These are phyloP conservation scores for Collybiopsis confluens DNA, from an alignment of 768 basidiomycete species.

Conservation along the genomic window DNA sequence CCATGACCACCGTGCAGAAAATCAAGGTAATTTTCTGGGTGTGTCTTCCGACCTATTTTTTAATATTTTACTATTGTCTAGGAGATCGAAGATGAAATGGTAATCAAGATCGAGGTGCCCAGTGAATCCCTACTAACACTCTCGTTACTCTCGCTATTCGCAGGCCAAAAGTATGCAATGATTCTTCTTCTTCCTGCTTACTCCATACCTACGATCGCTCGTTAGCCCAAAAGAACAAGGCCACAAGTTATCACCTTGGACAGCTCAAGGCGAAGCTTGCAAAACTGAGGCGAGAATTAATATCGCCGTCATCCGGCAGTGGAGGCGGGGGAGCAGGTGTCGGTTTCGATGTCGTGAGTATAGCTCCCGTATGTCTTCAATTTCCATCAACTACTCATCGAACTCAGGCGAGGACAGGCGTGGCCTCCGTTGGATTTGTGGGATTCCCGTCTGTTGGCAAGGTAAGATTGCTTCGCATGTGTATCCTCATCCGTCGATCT, in stretches of 20 bases:
- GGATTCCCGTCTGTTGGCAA: constrained; percentile 95
- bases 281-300: constrained; percentile 92
- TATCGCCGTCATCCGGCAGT: constrained; percentile 67
- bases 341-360: constrained; percentile 93
- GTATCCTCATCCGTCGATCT: background rate
- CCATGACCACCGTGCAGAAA: constrained; percentile 89
- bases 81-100: constrained; percentile 99
- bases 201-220: background rate
- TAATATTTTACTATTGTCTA: constrained; percentile 26
- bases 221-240: constrained; percentile 91
- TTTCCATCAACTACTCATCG: background rate
- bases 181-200: constrained; percentile 1
- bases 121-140: constrained; percentile 3
- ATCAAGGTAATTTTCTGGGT: constrained; percentile 57
- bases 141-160: constrained; percentile 12
- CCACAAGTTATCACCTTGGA: constrained; percentile 92
- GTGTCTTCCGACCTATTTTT: constrained; percentile 8
- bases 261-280: constrained; percentile 98
- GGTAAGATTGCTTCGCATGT: constrained; percentile 35
- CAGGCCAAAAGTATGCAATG: constrained; percentile 73
- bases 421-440: constrained; percentile 93
- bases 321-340: constrained; percentile 86
- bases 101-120: constrained; percentile 29
- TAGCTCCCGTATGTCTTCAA: constrained; percentile 11
- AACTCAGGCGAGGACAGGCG: constrained; percentile 64